A percentile compares a stretch with the other conserved stretches of the same genome.
Conservation (phyloP, 2,329 filamentous ascomycete species). For the Septoria petroselini region DNA sequence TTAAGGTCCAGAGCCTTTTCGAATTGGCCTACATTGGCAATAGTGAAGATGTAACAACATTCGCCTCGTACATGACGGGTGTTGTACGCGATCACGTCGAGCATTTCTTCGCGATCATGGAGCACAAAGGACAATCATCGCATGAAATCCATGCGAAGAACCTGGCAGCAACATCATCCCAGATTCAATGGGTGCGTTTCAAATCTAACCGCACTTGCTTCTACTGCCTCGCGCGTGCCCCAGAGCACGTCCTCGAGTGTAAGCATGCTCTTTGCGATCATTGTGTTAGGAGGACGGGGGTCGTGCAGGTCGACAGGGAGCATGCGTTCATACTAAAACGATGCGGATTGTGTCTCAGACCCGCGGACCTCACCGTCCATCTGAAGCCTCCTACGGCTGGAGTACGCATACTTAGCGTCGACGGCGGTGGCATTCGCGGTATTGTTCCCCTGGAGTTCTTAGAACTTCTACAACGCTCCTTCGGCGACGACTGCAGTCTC, state of each 20-base stretch:
- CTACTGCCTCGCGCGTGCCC: background rate
- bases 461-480: conserved; percentile 17
- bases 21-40: too few relatives aligned
- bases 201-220: background rate
- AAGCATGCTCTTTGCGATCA: background rate
- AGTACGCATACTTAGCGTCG: conserved; percentile 39
- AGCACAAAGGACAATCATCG: too few relatives aligned
- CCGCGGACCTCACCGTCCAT: background rate
- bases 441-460: conserved; percentile 31
- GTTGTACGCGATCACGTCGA: too few relatives aligned
- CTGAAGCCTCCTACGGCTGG: conserved; percentile 35
- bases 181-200: background rate
- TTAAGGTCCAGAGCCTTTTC: too few relatives aligned
- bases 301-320: background rate
- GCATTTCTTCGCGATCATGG: too few relatives aligned
- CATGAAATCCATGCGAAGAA: too few relatives aligned
- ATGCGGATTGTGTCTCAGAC: background rate
- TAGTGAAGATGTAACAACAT: too few relatives aligned
- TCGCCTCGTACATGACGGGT: too few relatives aligned
- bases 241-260: background rate
- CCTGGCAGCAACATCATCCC: too few relatives aligned
- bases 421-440: conserved; percentile 36
- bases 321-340: background rate
- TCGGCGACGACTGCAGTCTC: background rate
- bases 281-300: background rate